These are phyloP conservation scores for Moricandia moricandioides DNA, from an alignment of 345 rosid species.

Conservation along the genomic window DNA sequence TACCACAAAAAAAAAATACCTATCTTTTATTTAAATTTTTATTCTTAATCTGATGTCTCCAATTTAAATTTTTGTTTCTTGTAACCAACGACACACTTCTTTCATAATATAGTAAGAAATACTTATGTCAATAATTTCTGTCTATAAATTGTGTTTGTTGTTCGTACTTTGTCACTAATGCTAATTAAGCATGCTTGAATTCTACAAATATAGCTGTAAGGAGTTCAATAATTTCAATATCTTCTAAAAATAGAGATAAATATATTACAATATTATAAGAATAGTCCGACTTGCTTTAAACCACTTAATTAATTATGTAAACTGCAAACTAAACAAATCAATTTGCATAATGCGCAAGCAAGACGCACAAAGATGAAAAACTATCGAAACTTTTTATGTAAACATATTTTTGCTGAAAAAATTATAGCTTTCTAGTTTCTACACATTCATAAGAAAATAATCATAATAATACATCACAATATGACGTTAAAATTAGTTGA, in stretches of 20 bases:
- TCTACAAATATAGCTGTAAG: background rate
- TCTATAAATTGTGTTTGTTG: background rate
- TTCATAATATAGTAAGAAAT: background rate
- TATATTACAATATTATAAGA: background rate
- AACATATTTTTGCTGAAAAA: background rate
- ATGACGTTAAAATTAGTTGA: too few relatives aligned
- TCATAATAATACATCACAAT: too few relatives aligned
- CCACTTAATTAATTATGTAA: background rate
- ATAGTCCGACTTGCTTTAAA: background rate
- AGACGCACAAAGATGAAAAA: background rate
- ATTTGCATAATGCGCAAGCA: background rate
- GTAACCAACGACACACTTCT: constrained; percentile 32
- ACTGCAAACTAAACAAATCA: background rate
- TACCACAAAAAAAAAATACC: constrained; percentile 18
- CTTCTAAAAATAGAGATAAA: background rate
- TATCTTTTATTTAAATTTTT: background rate
- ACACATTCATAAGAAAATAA: too few relatives aligned
- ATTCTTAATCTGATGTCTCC: background rate
- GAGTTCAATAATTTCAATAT: background rate
- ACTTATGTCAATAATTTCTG: background rate
- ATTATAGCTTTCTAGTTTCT: too few relatives aligned
- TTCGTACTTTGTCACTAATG: constrained; percentile 6
- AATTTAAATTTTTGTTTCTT: constrained; percentile 29
- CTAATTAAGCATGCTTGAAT: constrained; percentile 3
- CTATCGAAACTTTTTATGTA: background rate